Base-by-base conservation (phyloP, 2,329 filamentous ascomycete species). In the Apiospora arundinis region DNA sequence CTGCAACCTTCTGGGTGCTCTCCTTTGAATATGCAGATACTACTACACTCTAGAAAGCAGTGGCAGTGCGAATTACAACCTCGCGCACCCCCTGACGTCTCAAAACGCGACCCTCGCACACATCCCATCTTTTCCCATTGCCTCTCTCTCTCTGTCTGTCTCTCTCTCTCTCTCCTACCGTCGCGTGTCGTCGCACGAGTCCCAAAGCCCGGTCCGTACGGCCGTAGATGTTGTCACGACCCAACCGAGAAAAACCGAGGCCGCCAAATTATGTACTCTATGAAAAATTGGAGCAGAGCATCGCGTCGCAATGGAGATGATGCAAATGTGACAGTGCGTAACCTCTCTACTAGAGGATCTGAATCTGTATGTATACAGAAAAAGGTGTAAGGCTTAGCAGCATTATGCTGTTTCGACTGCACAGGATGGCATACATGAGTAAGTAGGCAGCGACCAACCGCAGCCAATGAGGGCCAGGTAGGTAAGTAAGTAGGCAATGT, bases 101-200 rank as follows among this genome's bases (percentile, higher is more conserved):
- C 65, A 37, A 67, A 67, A 67, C 18, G 65, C 65, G 65, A 67
- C 65, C 65, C 65, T 67, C 42, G 65, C 65, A 67, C 65, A 25
- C 40, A 42, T 67, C 42, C 44, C 40, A 46, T 28, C 23, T 44
- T 32, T 32, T 32, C 42, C 18, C 44, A 46, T 28, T 21, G 25
- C 65, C 40, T 18, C 37, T 67, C 37, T 67, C 56, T 28, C 52
- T 40, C 52, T 14, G 18, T 37, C 52, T 63, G 23, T 63, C 25
- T 63, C 5, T 2, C 56, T 32, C 25, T 65, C 32, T 40, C 60
- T 37, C 28, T 23, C 37, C 12, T 25, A 18, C 42, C 40, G 40
- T 67, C 65, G 65, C 40, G 40, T 45, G 65, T 45, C 56, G 56
- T 63, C 42, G 25, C 65, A 67, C 65, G 12, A 46, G 16, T 46